phyloP scores from a whole-genome alignment of 495 filamentous ascomycete species.

The Trichoderma reesei region DNA sequence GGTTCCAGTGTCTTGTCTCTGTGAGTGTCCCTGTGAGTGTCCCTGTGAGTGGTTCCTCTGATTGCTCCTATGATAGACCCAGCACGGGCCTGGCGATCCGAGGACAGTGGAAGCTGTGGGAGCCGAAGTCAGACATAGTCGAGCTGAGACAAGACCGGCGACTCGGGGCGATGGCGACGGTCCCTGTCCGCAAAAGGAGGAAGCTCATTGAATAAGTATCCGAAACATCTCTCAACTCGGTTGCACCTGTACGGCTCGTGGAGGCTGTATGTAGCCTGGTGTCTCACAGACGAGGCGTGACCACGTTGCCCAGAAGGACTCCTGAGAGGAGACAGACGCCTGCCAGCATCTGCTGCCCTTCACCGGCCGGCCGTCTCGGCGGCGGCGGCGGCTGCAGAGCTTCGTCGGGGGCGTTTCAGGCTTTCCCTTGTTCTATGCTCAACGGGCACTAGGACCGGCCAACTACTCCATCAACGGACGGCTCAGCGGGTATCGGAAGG shows the following conservation, averaged over 20 bases:
- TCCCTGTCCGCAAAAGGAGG: background rate
- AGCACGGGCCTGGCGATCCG: background rate
- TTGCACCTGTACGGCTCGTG: conserved; percentile 2
- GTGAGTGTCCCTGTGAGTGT: no score
- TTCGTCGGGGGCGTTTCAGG: background rate
- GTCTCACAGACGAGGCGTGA: background rate
- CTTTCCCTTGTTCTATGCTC: background rate
- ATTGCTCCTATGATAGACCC: background rate
- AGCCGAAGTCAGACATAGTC: conserved; percentile 4
- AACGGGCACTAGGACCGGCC: background rate
- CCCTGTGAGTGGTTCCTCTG: no score
- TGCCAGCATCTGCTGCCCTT: background rate
- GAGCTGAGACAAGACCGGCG: background rate
- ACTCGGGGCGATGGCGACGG: background rate
- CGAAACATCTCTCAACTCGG: background rate
- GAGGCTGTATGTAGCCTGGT: background rate
- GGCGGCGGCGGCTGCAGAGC: background rate
- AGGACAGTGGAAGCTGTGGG: background rate
- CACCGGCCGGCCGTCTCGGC: background rate
- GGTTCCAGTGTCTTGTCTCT: no score
- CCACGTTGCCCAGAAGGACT: background rate
- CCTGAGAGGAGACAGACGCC: no score
- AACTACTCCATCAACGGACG: background rate
- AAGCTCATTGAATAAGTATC: conserved; percentile 2
- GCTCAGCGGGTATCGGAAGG: background rate